A percentile compares a stretch with the other conserved stretches of the same genome.
Evolutionary conservation across 2,329 filamentous ascomycete species (phyloP).

Genomic region (Microsporum canis): DNA sequence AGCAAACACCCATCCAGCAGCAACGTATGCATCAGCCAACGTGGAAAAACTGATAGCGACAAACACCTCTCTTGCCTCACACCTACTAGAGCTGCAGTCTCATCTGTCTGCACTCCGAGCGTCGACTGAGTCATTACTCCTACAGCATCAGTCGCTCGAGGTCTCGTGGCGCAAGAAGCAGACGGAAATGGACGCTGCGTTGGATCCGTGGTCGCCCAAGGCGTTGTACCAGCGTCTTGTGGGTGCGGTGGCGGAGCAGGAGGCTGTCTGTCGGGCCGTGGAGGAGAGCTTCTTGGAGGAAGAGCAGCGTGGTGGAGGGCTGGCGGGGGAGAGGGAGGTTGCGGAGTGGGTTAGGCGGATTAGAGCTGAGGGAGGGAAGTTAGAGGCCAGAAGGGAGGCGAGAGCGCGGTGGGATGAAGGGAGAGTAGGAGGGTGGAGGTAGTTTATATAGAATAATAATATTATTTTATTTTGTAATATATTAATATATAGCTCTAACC

Average conservation of each 20-base stretch:
- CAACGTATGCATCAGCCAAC: conserved; percentile 52
- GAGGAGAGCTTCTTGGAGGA: conserved; percentile 87
- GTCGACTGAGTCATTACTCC: conserved; percentile 65
- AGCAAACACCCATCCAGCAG: conserved; percentile 62
- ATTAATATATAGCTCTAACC: neutral
- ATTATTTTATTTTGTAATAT: conserved; percentile 2
- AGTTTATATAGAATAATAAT: conserved; percentile 12
- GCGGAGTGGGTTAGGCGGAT: conserved; percentile 74
- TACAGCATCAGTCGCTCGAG: conserved; percentile 75
- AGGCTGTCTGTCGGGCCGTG: conserved; percentile 64
- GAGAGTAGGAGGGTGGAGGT: conserved; percentile 87
- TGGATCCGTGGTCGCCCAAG: conserved; percentile 75
- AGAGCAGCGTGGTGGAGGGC: conserved; percentile 30
- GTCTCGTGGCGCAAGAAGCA: conserved; percentile 88
- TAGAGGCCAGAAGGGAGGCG: conserved; percentile 71
- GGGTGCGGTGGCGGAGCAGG: conserved; percentile 71
- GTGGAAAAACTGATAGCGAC: conserved; percentile 55
- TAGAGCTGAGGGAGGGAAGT: conserved; percentile 64
- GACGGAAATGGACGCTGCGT: conserved; percentile 71
- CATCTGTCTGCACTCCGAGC: conserved; percentile 47
- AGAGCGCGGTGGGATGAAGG: conserved; percentile 95
- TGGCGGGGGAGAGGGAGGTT: conserved; percentile 67
- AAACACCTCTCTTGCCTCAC: conserved; percentile 57
- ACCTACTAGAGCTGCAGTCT: conserved; percentile 32
- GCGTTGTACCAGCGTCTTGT: conserved; percentile 72